Evolutionary conservation across 768 basidiomycete genomes (phyloP).

Genomic region (Amanita pallidorosea): DNA sequence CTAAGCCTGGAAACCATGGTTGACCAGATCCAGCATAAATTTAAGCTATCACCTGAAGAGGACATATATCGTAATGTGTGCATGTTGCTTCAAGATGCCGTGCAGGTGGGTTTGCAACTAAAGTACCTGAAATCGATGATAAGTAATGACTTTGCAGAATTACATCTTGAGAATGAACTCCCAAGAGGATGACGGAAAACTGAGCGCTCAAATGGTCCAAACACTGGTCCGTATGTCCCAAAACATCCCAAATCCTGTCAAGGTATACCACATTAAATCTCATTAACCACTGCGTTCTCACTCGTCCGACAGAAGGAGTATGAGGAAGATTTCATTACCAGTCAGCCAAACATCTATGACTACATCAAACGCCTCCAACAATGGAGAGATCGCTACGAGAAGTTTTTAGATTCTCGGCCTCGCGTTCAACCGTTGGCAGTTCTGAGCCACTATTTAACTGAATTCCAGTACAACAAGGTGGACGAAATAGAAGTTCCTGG

Average conservation of each 20-base stretch:
- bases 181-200: slow-evolving; percentile 58
- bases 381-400: slow-evolving; percentile 91
- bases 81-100: slow-evolving; percentile 79
- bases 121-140: not conserved
- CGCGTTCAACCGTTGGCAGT: slow-evolving; percentile 77
- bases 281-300: not conserved
- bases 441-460: slow-evolving; percentile 86
- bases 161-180: slow-evolving; percentile 58
- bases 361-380: slow-evolving; percentile 84
- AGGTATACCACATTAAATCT: slow-evolving; percentile 29
- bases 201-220: slow-evolving; percentile 41
- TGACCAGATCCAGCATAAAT: slow-evolving; percentile 84
- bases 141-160: slow-evolving; percentile 29
- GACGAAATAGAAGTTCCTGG: slow-evolving; percentile 99
- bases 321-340: slow-evolving; percentile 80
- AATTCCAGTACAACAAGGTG: slow-evolving; percentile 96
- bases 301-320: slow-evolving; percentile 57
- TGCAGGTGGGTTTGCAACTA: slow-evolving; percentile 43
- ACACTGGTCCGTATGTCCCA: slow-evolving; percentile 50
- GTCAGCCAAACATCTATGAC: slow-evolving; percentile 72
- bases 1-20: slow-evolving; percentile 95
- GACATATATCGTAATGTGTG: slow-evolving; percentile 88
- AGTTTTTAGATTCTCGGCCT: slow-evolving; percentile 70
- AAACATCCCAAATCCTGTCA: slow-evolving; percentile 46
- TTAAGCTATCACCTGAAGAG: slow-evolving; percentile 85